phyloP scores from a whole-genome alignment of 208 protist species.

The Leishmania tropica region DNA sequence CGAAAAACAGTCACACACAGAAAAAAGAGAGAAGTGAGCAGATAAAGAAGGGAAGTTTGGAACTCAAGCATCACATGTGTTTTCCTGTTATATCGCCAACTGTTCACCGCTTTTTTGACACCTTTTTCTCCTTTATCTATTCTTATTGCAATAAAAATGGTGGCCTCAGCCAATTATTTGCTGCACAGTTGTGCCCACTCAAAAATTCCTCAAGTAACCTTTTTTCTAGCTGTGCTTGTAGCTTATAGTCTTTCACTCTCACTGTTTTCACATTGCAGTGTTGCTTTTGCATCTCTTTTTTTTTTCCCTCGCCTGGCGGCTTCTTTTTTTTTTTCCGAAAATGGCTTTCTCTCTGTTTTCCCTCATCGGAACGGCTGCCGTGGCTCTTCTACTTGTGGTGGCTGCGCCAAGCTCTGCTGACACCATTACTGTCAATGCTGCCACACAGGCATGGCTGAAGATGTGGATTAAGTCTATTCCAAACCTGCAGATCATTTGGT shows the following conservation, averaged over 20 bases:
- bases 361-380: constrained; percentile 2
- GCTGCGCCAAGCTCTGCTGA: constrained; percentile 10
- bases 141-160: too few species aligned
- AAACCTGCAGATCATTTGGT: constrained; percentile 25
- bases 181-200: neutral
- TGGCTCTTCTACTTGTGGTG: constrained; percentile 10
- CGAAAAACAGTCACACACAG: neutral
- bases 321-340: neutral
- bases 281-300: neutral
- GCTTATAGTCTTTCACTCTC: neutral
- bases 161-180: neutral
- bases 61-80: neutral
- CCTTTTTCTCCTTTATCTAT: neutral
- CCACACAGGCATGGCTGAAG: constrained; percentile 3
- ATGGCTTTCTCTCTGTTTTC: constrained; percentile 13
- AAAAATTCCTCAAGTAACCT: neutral
- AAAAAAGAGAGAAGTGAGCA: neutral
- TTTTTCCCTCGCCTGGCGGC: neutral
- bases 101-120: neutral
- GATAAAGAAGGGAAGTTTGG: neutral
- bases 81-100: neutral
- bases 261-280: neutral
- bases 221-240: neutral
- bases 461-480: constrained; percentile 24
- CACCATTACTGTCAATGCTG: constrained; percentile 10